A percentile compares a stretch with the other conserved stretches of the same genome.
Conservation (phyloP, 306 rosid genomes). For the Mimosa pudica region DNA sequence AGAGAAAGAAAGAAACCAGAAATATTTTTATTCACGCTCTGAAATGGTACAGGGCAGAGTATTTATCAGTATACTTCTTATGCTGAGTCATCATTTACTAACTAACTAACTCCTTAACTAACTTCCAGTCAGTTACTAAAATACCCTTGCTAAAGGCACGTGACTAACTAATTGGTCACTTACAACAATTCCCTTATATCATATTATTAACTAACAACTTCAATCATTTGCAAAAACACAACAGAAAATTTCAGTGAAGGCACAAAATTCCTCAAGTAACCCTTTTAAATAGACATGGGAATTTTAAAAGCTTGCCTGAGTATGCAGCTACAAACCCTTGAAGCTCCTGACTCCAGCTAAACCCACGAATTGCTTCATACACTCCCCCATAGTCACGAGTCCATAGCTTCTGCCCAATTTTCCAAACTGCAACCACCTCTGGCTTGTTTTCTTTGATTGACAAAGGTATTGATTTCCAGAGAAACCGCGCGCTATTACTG, state of each 20-base stretch:
- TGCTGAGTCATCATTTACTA: no score
- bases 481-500: slow-evolving; percentile 90
- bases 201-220: background rate
- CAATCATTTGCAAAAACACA: background rate
- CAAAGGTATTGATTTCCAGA: slow-evolving; percentile 82
- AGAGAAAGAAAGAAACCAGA: no score
- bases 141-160: no score
- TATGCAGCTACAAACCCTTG: slow-evolving; percentile 70
- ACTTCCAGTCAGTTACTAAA: no score
- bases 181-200: no score
- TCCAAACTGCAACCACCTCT: slow-evolving; percentile 79
- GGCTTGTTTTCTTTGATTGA: slow-evolving; percentile 66
- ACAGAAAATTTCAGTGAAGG: background rate
- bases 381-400: slow-evolving; percentile 65
- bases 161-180: no score
- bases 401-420: slow-evolving; percentile 84
- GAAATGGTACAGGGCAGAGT: no score
- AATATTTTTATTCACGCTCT: no score
- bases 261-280: slow-evolving; percentile 40
- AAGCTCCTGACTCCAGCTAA: slow-evolving; percentile 78
- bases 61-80: no score
- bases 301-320: slow-evolving; percentile 68
- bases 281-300: background rate
- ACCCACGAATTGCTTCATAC: slow-evolving; percentile 68
- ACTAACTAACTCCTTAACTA: no score